phyloP scores from a whole-genome alignment of 768 basidiomycete genomes.

The Podaxis pistillaris region DNA sequence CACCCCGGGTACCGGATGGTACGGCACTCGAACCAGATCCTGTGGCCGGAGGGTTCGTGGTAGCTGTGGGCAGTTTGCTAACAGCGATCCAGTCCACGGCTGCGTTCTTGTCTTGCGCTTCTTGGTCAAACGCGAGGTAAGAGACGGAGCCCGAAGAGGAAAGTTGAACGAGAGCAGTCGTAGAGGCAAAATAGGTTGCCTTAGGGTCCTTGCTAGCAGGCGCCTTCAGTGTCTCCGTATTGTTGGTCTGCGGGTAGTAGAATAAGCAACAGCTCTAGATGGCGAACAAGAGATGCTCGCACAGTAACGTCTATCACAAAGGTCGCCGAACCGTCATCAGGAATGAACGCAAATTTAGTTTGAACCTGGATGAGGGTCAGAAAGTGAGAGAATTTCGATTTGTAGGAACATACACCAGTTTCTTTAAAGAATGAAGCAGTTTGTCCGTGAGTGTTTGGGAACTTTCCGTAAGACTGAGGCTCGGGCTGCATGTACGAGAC shows the following conservation, averaged over 20 bases:
- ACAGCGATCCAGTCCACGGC: conserved; percentile 50
- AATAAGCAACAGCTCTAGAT: background rate
- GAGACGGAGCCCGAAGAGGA: conserved; percentile 57
- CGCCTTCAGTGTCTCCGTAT: conserved; percentile 57
- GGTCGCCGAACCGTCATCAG: conserved; percentile 66
- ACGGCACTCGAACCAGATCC: background rate
- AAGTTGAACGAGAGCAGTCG: conserved; percentile 64
- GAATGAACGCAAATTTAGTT: conserved; percentile 74
- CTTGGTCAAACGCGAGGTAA: conserved; percentile 56
- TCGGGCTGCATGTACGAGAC: conserved; percentile 70
- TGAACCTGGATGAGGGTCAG: conserved; percentile 44
- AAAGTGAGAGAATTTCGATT: background rate
- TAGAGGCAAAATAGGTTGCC: conserved; percentile 65
- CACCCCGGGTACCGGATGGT: background rate
- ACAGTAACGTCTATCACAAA: conserved; percentile 73
- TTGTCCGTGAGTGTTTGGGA: conserved; percentile 70
- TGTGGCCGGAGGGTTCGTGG: background rate
- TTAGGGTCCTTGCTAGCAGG: conserved; percentile 58
- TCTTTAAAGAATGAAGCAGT: conserved; percentile 68
- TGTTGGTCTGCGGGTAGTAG: conserved; percentile 47
- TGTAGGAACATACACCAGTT: conserved; percentile 38
- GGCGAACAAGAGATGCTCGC: conserved; percentile 12
- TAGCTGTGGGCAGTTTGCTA: conserved; percentile 39
- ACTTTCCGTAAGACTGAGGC: conserved; percentile 59
- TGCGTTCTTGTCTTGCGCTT: conserved; percentile 40